Conservation (phyloP, 345 rosid species). For the Populus euphratica region DNA sequence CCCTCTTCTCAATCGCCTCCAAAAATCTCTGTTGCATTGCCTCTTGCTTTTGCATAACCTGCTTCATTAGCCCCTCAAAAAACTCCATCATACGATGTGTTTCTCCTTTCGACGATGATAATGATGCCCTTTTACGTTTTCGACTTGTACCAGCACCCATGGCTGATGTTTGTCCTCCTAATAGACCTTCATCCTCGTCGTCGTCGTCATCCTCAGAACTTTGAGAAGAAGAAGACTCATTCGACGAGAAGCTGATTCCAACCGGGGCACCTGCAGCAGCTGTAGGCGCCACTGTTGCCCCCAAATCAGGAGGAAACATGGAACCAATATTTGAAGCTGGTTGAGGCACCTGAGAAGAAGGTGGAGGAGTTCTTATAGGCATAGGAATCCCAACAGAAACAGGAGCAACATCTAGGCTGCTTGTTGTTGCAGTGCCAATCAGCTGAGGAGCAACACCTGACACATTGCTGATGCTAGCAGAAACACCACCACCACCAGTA, state of each 20-base stretch:
- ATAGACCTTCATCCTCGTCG: slow-evolving; percentile 29
- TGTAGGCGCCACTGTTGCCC: slow-evolving; percentile 16
- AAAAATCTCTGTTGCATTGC: slow-evolving; percentile 67
- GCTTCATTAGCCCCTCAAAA: slow-evolving; percentile 61
- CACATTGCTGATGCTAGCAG: slow-evolving; percentile 16
- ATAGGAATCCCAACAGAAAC: slow-evolving; percentile 54
- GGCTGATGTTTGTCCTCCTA: slow-evolving; percentile 35
- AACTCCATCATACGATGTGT: slow-evolving; percentile 61
- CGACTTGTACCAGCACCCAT: slow-evolving; percentile 46
- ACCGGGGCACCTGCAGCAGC: slow-evolving; percentile 15
- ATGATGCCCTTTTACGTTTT: slow-evolving; percentile 53
- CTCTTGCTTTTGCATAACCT: slow-evolving; percentile 80
- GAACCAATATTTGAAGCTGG: slow-evolving; percentile 7
- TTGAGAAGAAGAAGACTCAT: slow-evolving; percentile 57
- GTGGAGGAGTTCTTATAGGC: slow-evolving; percentile 29
- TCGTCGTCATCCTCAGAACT: slow-evolving; percentile 53
- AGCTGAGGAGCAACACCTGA: slow-evolving; percentile 14
- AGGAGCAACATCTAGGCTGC: slow-evolving; percentile 52
- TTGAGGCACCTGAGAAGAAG: slow-evolving; percentile 10
- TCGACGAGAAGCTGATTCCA: slow-evolving; percentile 54
- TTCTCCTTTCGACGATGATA: slow-evolving; percentile 19
- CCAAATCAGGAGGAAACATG: slow-evolving; percentile 16
- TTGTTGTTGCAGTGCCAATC: slow-evolving; percentile 1
- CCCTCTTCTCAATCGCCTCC: slow-evolving; percentile 78
- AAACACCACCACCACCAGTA: not conserved